Conservation (phyloP, 371 early-diverging fungal species). For the Mucor lusitanicus region DNA sequence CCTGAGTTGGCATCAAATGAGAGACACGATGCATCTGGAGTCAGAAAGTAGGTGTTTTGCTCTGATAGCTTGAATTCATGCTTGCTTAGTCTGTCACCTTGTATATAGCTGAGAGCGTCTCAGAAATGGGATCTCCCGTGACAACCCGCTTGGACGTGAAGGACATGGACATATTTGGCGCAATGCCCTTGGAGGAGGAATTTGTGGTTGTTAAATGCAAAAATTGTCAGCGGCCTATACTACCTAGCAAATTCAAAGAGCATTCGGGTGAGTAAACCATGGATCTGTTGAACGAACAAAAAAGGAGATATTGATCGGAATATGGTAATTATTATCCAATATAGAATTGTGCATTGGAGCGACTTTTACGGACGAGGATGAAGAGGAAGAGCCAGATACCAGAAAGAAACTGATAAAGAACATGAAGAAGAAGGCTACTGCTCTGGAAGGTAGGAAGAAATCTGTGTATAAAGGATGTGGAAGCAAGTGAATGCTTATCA, state of each 20-base stretch:
- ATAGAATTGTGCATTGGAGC: conserved; percentile 16
- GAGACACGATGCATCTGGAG: conserved; percentile 16
- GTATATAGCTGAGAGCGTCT: conserved; percentile 13
- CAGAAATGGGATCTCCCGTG: conserved; percentile 29
- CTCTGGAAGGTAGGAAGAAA: conserved; percentile 2
- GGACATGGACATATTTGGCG: conserved; percentile 43
- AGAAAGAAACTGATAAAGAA: conserved; percentile 9
- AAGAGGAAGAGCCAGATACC: conserved; percentile 11
- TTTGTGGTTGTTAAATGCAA: conserved; percentile 43
- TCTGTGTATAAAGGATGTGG: not conserved
- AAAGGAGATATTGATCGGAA: conserved; percentile 15
- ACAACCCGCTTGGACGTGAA: conserved; percentile 29
- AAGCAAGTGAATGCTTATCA: not conserved
- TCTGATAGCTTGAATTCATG: not conserved
- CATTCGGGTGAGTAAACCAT: conserved; percentile 35
- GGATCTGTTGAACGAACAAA: not conserved
- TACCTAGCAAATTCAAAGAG: conserved; percentile 39
- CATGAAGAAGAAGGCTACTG: conserved; percentile 2
- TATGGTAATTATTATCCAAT: conserved; percentile 7
- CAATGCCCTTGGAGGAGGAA: conserved; percentile 51
- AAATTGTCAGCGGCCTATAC: conserved; percentile 37
- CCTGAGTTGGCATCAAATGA: conserved; percentile 17
- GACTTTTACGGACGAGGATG: conserved; percentile 16
- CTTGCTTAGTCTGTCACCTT: not conserved
- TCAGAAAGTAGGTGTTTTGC: conserved; percentile 18